phyloP scores from a whole-genome alignment of 2,329 filamentous ascomycete species.

The Neurospora sp. region DNA sequence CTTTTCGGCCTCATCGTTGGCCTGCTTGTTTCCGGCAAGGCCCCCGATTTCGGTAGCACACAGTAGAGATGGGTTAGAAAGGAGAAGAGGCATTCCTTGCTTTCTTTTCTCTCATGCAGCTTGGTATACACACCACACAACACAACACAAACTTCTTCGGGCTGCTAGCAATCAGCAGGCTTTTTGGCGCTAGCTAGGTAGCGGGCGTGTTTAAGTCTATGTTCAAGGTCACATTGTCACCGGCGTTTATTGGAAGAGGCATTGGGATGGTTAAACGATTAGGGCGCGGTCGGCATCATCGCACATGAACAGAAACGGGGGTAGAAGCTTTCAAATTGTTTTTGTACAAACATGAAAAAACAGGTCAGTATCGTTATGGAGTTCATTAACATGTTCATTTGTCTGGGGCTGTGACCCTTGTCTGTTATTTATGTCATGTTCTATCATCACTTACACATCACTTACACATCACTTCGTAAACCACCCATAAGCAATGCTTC shows the following conservation, averaged over 20 bases:
- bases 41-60: conserved; percentile 55
- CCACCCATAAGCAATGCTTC: conserved; percentile 71
- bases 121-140: conserved; percentile 10
- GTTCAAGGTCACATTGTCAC: conserved; percentile 13
- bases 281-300: conserved; percentile 15
- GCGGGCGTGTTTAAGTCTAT: conserved; percentile 15
- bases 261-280: conserved; percentile 11
- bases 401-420: conserved; percentile 1
- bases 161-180: conserved; percentile 11
- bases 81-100: background rate
- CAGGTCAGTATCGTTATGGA: conserved; percentile 4
- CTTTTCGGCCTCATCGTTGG: conserved; percentile 95
- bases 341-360: conserved; percentile 14
- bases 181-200: conserved; percentile 1
- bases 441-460: conserved; percentile 10
- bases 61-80: conserved; percentile 5
- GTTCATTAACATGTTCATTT: conserved; percentile 5
- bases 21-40: conserved; percentile 77
- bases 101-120: conserved; percentile 1
- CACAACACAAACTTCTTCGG: conserved; percentile 4
- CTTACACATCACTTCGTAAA: conserved; percentile 22
- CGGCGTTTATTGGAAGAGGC: conserved; percentile 16
- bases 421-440: background rate
- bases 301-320: conserved; percentile 3
- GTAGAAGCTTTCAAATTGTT: conserved; percentile 6